A percentile compares a stretch with the other conserved stretches of the same genome.
Conservation (phyloP, 2,329 filamentous ascomycete species). For the Mycogone perniciosa region DNA sequence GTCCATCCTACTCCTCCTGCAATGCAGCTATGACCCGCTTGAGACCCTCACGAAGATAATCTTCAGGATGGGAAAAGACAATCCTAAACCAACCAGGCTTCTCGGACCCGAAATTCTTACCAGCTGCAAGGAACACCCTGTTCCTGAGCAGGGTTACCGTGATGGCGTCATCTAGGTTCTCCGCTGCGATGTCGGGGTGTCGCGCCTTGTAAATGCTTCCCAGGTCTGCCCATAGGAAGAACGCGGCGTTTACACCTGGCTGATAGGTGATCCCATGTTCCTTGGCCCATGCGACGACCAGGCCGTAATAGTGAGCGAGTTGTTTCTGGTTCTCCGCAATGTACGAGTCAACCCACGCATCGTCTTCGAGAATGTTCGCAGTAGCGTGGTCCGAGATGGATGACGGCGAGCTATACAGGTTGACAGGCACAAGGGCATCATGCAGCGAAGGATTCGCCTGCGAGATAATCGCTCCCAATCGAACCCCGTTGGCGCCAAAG, state of each 20-base stretch:
- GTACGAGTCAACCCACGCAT: conserved; percentile 37
- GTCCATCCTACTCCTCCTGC: background rate
- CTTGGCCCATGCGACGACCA: conserved; percentile 30
- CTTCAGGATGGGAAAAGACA: conserved; percentile 29
- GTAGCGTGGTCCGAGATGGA: conserved; percentile 35
- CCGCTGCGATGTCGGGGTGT: conserved; percentile 14
- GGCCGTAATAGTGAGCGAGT: conserved; percentile 33
- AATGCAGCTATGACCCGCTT: conserved; percentile 12
- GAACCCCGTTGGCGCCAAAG: conserved; percentile 51
- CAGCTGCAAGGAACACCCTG: conserved; percentile 31
- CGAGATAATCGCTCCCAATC: conserved; percentile 43
- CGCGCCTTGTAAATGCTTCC: conserved; percentile 21
- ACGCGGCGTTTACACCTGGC: conserved; percentile 43
- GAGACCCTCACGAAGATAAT: conserved; percentile 21
- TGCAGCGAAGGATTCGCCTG: conserved; percentile 37
- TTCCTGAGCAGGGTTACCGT: conserved; percentile 22
- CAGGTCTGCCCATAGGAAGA: conserved; percentile 50
- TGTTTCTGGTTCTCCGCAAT: conserved; percentile 35
- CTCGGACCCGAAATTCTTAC: conserved; percentile 31
- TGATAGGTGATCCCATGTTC: conserved; percentile 37
- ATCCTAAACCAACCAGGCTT: conserved; percentile 33
- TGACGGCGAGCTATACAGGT: conserved; percentile 39
- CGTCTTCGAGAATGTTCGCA: conserved; percentile 37
- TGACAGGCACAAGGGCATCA: conserved; percentile 28
- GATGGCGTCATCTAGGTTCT: conserved; percentile 20